Evolutionary conservation across 306 rosid species (phyloP).

Genomic region (Trichosanthes truncata): DNA sequence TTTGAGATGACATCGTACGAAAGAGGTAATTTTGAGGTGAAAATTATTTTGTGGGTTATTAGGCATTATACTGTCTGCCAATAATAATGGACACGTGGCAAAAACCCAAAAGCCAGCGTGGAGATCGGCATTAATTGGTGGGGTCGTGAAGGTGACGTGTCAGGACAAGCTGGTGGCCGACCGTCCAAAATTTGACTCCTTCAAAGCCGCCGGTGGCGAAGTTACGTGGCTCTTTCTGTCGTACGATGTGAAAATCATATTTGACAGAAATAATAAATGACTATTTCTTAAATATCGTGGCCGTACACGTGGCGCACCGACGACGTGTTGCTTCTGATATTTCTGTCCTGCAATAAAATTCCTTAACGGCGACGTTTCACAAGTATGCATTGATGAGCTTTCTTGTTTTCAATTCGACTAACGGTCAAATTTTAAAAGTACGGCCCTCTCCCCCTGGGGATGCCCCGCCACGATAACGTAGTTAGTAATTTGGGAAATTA

Average conservation of each 20-base stretch:
- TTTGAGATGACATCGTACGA: not conserved
- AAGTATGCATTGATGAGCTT: not conserved
- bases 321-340: not conserved
- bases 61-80: not conserved
- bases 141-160: not conserved
- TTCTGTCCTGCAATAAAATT: not conserved
- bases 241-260: not conserved
- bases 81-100: not conserved
- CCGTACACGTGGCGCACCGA: not conserved
- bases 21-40: not conserved
- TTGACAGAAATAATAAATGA: not conserved
- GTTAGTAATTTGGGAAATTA: too few species aligned
- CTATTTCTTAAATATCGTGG: not conserved
- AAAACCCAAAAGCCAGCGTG: not conserved
- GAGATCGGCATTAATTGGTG: not conserved
- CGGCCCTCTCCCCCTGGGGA: too few species aligned
- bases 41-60: not conserved
- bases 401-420: not conserved
- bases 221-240: not conserved
- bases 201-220: slow-evolving; percentile 7
- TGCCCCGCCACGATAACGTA: too few species aligned
- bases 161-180: not conserved
- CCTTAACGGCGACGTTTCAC: not conserved
- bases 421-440: not conserved
- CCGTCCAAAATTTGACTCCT: not conserved